Base-by-base conservation (phyloP, 257 asterid species). In the Misopates orontium region DNA sequence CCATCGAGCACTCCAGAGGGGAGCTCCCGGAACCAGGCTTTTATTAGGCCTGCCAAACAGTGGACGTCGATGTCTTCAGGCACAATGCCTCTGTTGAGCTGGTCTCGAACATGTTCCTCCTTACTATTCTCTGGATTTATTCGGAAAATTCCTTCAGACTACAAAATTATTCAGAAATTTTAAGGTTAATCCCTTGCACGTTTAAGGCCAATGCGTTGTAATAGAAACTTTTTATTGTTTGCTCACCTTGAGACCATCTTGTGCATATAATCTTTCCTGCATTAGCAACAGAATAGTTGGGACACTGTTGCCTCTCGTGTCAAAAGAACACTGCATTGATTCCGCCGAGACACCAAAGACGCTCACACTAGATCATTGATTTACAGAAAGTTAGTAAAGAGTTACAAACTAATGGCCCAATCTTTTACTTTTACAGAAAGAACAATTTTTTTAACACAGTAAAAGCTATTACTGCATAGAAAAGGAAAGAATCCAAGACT, bases 291-390 rank as follows among this genome's bases (percentile, higher is more conserved):
- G 85, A 66, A 94, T 94, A 24, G 96, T 90, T 40, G 99, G 99
- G 72, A 94, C 95, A 68, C 99, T 94, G n/a, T 94, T 94, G 68
- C 97, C 96, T 71, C 96, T 82, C 20, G 83, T 66, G 76, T 94
- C 98, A 39, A 77, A 94, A 4, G 94, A 90, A 78, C 98, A 90
- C 73, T 94, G 99, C 99, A 94, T 94, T 2, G 99, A 90, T 10
- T 94, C 96, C 4, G 98, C 92, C 1, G 99, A 94, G 64, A 94
- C 98, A 1, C 99, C 99, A 39, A 94, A 94, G 56, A 94, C 99
- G 66, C 95, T 94, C 7, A 85, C 83, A 66, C 99, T 94, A 82
- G 78, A 76, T 36, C 62, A 42, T 72, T 48, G 53, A 39, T 39
- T 59, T 9, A 56, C 11, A 49, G 41, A 68, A 62, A 60, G 28